Base-by-base conservation (phyloP, 2,329 filamentous ascomycete species). In the Drechslerella stenobrocha region DNA sequence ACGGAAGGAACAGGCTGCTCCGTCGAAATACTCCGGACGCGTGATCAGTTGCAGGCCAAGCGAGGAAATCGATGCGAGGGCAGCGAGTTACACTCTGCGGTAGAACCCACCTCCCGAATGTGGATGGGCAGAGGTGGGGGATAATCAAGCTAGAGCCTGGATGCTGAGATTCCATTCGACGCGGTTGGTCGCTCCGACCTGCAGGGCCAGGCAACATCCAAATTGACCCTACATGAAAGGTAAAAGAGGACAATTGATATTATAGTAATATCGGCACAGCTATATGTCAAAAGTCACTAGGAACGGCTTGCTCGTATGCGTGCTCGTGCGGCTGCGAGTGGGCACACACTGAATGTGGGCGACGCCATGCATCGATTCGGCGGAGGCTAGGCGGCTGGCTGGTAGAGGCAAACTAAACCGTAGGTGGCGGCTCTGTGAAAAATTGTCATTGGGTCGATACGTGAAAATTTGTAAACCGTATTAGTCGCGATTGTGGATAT, bases 21-120 rank as follows among this genome's bases (percentile, higher is more conserved):
- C 18, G 44, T 30, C n/a, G 44, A 47, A 58, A 66, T 53, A 26
- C 52, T 60, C 63, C 55, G 63, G 63, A 67, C 63, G 55, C 63
- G 63, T 67, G 63, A 67, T 67, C 63, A 60, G 40, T 53, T 67
- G 55, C 63, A 67, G 61, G 52, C 37, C 63, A 67, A 60, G 63
- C 53, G 48, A 66, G 61, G 53, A 40, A 50, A 59, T 67, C 63
- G 63, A 67, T 60, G 55, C 63, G 63, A 67, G 55, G 55, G 46
- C 28, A 28, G 8, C 34, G 7, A 30, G 7, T 26, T 34, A 34
- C 15, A 50, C 30, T 53, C 46, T 34, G 47, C 40, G 44, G 45
- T 44, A 35, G 24, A 67, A 44, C 50, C 55, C 55, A 67, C 63
- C 63, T 67, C 52, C 63, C 51, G 57, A 15, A 60, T 67, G 63